Conservation (phyloP, 345 rosid genomes). For the Pistacia vera region DNA sequence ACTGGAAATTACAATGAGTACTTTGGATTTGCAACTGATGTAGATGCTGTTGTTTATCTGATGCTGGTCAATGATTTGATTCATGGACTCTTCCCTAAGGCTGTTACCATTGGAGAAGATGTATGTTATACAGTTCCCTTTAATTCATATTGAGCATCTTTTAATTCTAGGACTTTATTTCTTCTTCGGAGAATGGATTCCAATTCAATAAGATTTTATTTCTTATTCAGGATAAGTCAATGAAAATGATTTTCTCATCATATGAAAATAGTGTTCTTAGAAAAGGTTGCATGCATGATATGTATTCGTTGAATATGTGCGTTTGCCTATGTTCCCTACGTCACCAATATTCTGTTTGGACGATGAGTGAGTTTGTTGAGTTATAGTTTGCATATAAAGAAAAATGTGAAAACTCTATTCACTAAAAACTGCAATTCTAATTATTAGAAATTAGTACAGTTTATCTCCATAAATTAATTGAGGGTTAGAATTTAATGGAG, state of each 20-base stretch:
- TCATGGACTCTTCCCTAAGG: slow-evolving; percentile 93
- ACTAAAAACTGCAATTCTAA: not conserved
- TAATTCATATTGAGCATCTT: slow-evolving; percentile 9
- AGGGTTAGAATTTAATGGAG: not conserved
- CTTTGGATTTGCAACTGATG: slow-evolving; percentile 89
- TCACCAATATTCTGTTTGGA: not conserved
- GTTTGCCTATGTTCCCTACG: not conserved
- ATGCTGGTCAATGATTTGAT: slow-evolving; percentile 96
- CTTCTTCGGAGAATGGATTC: not conserved
- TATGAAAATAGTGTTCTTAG: not conserved
- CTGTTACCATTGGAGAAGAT: slow-evolving; percentile 91
- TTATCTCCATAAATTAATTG: not conserved
- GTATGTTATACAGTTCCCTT: slow-evolving; percentile 44
- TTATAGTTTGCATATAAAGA: not conserved
- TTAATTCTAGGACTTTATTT: slow-evolving; percentile 6
- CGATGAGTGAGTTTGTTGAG: not conserved
- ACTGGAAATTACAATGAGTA: slow-evolving; percentile 91
- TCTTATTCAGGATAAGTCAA: not conserved
- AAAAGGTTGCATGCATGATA: not conserved
- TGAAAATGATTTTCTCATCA: not conserved
- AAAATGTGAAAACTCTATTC: not conserved
- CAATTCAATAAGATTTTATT: not conserved
- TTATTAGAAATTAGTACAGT: not conserved
- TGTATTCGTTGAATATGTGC: not conserved
- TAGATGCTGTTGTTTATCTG: slow-evolving; percentile 87